Percentiles rank a stretch among this genome's conserved stretches.
These are phyloP conservation scores for Diplodia mutila DNA, from an alignment of 2,329 filamentous ascomycete species.

Conservation along the genomic window DNA sequence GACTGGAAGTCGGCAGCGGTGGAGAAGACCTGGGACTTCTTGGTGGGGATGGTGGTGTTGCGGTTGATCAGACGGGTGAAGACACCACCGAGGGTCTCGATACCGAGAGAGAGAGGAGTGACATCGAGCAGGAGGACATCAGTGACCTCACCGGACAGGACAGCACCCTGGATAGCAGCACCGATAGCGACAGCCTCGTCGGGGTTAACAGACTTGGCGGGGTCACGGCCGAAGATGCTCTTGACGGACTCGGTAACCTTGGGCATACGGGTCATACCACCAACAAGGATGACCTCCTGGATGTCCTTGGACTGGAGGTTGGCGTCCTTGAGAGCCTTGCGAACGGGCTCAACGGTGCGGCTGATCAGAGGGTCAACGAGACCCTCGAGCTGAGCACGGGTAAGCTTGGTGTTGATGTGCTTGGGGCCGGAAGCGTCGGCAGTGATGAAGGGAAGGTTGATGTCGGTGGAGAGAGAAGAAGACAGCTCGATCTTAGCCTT, in stretches of 20 bases:
- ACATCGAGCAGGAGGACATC: constrained; percentile 95
- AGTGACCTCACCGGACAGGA: constrained; percentile 94
- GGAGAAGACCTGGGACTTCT: constrained; percentile 98
- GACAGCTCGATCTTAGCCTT: constrained; percentile 99
- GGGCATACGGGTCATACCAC: constrained; percentile 99
- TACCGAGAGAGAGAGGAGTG: constrained; percentile 94
- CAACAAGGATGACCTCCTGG: constrained; percentile 95
- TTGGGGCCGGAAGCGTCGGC: constrained; percentile 93
- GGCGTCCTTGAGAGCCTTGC: constrained; percentile 96
- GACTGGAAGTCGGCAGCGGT: constrained; percentile 98
- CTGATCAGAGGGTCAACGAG: constrained; percentile 88
- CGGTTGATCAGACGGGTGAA: constrained; percentile 98
- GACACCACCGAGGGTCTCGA: constrained; percentile 96
- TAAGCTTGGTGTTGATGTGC: constrained; percentile 97
- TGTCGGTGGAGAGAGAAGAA: constrained; percentile 91
- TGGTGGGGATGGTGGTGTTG: constrained; percentile 98
- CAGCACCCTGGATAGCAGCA: constrained; percentile 95
- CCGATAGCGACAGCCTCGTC: constrained; percentile 98
- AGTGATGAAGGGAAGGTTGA: constrained; percentile 98
- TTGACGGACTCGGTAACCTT: constrained; percentile 97
- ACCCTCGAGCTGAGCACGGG: constrained; percentile 87
- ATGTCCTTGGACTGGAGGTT: constrained; percentile 89
- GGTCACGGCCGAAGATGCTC: constrained; percentile 93
- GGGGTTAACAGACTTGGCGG: constrained; percentile 97
- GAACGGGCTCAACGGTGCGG: constrained; percentile 87